Evolutionary conservation across 345 rosid genomes (phyloP), one percentile per base, ranked within the genome.

Genomic region (Trapa incisa): DNA sequence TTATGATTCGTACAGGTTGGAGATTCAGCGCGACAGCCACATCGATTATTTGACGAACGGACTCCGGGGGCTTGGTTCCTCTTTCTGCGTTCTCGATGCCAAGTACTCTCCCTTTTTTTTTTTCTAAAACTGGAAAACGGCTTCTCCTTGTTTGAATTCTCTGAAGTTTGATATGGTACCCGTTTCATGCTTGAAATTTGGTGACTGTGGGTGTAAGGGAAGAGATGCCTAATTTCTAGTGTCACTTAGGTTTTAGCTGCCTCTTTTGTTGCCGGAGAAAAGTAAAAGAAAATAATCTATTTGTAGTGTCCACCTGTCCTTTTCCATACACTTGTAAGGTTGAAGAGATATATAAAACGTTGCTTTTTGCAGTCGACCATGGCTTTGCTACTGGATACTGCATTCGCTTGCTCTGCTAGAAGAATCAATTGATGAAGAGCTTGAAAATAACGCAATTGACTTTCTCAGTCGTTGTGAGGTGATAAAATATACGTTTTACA

Each of bases 301-400:
- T 45, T 11, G 13, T 11, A 45, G 48, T 45, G 48, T 45, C 13
- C 48, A 22, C 0, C 29, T 22, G 29, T 22, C 29, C 29, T 22
- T 22, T 22, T 22, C 29, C 29, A 22, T 22, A 22, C 29, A 22
- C 29, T 22, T 22, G 29, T 22, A 22, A 22, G 29, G 29, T 22
- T 22, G 29, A 22, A 22, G 29, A 22, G 29, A 22, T 22, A 22
- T 22, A 22, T 38, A 36, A 47, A 6, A 56, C 72, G 47, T 36
- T 68, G 37, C 63, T 56, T 69, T 71, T 3, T 47, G 72, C 82
- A 92, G 96, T 75, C 97, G 97, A 37, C 96, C 98, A n/a, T 92
- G 98, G 98, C 81, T 89, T 72, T 92, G 98, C 81, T 92, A 92
- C 79, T 92, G 98, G 98, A 92, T 88, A 67, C 66, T 92, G 64